Base-by-base conservation (phyloP, 805 yeast genomes). In the Saturnispora sekii region DNA sequence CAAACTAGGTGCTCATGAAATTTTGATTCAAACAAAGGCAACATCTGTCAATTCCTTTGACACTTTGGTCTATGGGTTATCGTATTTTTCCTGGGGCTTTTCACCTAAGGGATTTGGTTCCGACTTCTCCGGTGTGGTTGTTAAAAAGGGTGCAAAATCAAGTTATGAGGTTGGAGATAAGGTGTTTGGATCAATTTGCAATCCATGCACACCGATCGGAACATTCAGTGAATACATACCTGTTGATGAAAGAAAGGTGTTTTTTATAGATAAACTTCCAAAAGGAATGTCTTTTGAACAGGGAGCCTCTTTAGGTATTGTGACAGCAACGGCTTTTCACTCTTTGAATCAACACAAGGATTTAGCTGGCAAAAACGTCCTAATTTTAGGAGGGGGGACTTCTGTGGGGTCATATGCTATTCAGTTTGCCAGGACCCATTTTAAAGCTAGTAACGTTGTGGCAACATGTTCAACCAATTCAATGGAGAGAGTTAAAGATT, bases 381-480 rank as follows among this genome's bases (percentile, higher is more conserved):
- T 83, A 38, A 69, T 85, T 17, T 63, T 82, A 37, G 95, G 95
- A 30, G 93, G 83, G 26, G 79, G 83, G 5, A 77, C 93, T 2
- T 64, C 80, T 11, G 87, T 81, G 10, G 87, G 88, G 16, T 56
- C 69, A 28, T 69, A 66, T 49, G 67, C 71, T 2, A 64, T 76
- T 29, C 84, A 79, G 57, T 58, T 82, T 32, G 75, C 80, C 10
- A 78, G 73, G 56, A 60, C 69, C 28, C 57, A 61, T 38, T 65
- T 66, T 47, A 60, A 68, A 2, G 74, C 76, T 9, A 62, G 63
- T 21, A 68, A 68, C 10, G 72, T 84, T 15, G 79, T 75, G 55
- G 76, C 82, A 2, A 59, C 70, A 0, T 56, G 63, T 7, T 73
- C 84, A 9, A 57, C 61, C 35, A 53, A 59, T 10, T 52, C 60